Percentiles rank a stretch among this genome's conserved stretches.
Conservation (phyloP, 2,329 filamentous ascomycete species). For the Fonsecaea erecta region DNA sequence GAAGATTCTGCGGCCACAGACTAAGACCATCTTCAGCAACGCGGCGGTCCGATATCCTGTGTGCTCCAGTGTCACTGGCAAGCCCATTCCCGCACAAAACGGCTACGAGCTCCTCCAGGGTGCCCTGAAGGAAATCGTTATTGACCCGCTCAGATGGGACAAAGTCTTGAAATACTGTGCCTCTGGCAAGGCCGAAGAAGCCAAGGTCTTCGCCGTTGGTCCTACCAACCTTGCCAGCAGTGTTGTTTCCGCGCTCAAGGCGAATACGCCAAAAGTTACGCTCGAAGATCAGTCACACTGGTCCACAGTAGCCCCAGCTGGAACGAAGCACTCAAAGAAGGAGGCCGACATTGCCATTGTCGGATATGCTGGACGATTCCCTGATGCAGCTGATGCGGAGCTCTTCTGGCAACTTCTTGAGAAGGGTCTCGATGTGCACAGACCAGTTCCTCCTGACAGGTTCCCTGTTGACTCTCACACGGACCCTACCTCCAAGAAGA, state of each 20-base stretch:
- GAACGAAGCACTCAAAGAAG: constrained; percentile 48
- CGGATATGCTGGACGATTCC: constrained; percentile 78
- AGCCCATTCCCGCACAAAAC: constrained; percentile 40
- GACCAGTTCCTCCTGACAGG: constrained; percentile 65
- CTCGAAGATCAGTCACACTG: constrained; percentile 49
- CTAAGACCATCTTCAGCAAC: constrained; percentile 39
- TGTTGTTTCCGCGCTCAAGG: constrained; percentile 59
- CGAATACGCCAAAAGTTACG: constrained; percentile 38
- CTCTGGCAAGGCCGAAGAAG: constrained; percentile 34
- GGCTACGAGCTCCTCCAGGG: constrained; percentile 42
- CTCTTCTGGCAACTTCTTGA: constrained; percentile 76
- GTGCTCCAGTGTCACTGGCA: constrained; percentile 47
- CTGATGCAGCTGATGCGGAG: constrained; percentile 71
- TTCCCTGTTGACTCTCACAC: constrained; percentile 74
- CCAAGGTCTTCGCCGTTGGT: constrained; percentile 55
- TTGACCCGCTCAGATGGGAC: constrained; percentile 49
- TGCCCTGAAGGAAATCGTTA: constrained; percentile 46
- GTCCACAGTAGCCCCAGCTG: constrained; percentile 39
- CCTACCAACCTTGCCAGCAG: constrained; percentile 60
- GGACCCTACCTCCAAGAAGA: constrained; percentile 71
- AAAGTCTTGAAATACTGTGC: constrained; percentile 43
- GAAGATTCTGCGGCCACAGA: constrained; percentile 52
- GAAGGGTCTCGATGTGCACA: constrained; percentile 74
- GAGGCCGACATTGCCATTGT: constrained; percentile 80
- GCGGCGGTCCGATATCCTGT: constrained; percentile 44